Evolutionary conservation across 352 stramenopile species (phyloP).

Genomic region (Hyaloperonospora brassicae): DNA sequence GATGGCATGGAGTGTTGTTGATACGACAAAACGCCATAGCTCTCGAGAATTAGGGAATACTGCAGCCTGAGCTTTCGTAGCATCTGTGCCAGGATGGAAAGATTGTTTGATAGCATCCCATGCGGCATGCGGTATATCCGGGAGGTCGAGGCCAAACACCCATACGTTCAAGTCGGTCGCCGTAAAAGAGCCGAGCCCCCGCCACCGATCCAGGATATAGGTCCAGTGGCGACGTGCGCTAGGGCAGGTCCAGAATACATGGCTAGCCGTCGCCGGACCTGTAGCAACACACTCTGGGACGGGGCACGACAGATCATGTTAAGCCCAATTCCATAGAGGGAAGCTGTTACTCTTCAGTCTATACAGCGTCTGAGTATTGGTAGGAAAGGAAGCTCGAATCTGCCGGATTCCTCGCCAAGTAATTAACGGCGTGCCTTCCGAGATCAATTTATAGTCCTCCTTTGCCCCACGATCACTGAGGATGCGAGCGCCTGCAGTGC

Average conservation of each 20-base stretch:
- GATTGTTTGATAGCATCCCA: not conserved
- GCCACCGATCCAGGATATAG: not conserved
- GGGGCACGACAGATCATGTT: not conserved
- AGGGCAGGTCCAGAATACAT: not conserved
- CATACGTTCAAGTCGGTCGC: too few relatives aligned
- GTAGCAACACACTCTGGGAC: not conserved
- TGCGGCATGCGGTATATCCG: not conserved
- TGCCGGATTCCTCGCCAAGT: not conserved
- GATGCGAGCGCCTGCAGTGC: too few relatives aligned
- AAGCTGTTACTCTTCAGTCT: not conserved
- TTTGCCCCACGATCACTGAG: too few relatives aligned
- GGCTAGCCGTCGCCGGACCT: not conserved
- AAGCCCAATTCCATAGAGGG: not conserved
- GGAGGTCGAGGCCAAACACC: too few relatives aligned
- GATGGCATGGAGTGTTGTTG: too few relatives aligned
- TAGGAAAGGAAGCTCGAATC: too few relatives aligned
- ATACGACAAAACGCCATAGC: too few relatives aligned
- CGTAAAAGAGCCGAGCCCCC: not conserved
- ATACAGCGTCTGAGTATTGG: not conserved
- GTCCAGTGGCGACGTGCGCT: not conserved
- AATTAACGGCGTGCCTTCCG: not conserved
- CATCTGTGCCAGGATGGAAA: not conserved
- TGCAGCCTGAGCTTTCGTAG: not conserved
- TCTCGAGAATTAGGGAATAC: too few relatives aligned
- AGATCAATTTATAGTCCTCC: too few relatives aligned